Conservation (phyloP, 257 asterid species). For the Jasminum sambac region DNA sequence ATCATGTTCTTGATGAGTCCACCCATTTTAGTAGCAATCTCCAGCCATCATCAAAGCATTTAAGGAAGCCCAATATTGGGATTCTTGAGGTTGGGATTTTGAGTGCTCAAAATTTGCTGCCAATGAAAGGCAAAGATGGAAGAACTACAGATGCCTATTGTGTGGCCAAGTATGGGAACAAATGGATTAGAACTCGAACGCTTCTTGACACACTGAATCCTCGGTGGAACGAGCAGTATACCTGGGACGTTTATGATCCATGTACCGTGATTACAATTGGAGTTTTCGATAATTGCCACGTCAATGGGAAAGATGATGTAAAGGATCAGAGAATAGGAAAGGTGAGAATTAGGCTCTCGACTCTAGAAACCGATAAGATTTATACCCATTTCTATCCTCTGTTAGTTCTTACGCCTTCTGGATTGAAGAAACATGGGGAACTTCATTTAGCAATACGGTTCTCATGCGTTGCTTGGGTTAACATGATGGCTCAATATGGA, state of each 20-base stretch:
- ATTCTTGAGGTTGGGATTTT: conserved; percentile 84
- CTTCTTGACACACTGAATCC: conserved; percentile 72
- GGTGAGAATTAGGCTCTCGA: conserved; percentile 83
- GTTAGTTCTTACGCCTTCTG: conserved; percentile 67
- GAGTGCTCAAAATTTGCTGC: conserved; percentile 63
- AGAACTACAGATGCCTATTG: conserved; percentile 81
- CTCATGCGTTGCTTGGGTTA: conserved; percentile 88
- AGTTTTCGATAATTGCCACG: conserved; percentile 78
- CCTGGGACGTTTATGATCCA: conserved; percentile 93
- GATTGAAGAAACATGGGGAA: conserved; percentile 82
- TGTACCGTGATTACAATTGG: conserved; percentile 84
- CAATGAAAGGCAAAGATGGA: conserved; percentile 85
- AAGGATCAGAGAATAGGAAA: conserved; percentile 86
- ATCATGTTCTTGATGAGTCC: conserved; percentile 89
- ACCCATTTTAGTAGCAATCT: conserved; percentile 81
- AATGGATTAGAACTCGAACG: conserved; percentile 92
- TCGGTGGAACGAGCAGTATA: conserved; percentile 92
- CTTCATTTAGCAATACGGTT: conserved; percentile 84
- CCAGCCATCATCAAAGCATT: conserved; percentile 67
- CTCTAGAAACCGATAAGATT: conserved; percentile 73
- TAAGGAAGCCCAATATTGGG: conserved; percentile 76
- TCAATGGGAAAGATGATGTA: conserved; percentile 61
- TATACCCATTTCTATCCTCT: conserved; percentile 83
- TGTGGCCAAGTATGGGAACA: conserved; percentile 94
- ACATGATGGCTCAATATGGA: conserved; percentile 80